phyloP scores from a whole-genome alignment of 495 filamentous ascomycete species.

The Extremus antarcticus region DNA sequence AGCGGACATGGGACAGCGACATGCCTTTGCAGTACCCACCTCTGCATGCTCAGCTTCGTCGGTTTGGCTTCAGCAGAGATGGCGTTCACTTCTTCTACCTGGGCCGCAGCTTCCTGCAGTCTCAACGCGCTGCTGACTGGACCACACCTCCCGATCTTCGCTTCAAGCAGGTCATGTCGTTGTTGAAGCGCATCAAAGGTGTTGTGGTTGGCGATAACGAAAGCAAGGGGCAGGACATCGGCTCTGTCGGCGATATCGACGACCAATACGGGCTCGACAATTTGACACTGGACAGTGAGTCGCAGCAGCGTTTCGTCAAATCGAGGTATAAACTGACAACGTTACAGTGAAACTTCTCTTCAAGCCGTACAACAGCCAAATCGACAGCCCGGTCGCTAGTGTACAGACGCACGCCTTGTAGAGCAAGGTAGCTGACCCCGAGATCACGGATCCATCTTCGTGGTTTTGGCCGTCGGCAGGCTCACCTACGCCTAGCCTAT shows the following conservation, averaged over 20 bases:
- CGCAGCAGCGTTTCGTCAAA: neutral
- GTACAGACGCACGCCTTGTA: neutral
- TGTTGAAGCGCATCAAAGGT: slow-evolving; percentile 46
- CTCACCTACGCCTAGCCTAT: neutral
- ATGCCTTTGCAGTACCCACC: slow-evolving; percentile 52
- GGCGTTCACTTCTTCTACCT: slow-evolving; percentile 58
- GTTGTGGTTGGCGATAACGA: slow-evolving; percentile 44
- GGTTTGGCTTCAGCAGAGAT: slow-evolving; percentile 54
- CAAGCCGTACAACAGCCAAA: slow-evolving; percentile 18
- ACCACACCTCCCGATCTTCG: slow-evolving; percentile 43
- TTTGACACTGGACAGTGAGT: slow-evolving; percentile 45
- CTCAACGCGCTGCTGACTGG: slow-evolving; percentile 35
- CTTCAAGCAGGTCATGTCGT: slow-evolving; percentile 45
- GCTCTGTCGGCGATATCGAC: slow-evolving; percentile 49
- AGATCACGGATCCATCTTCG: neutral
- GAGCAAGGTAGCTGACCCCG: neutral
- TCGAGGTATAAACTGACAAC: neutral
- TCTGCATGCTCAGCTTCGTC: slow-evolving; percentile 30
- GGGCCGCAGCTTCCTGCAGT: slow-evolving; percentile 41
- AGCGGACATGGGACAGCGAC: slow-evolving; percentile 52
- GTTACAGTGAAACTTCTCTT: slow-evolving; percentile 48
- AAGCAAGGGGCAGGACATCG: slow-evolving; percentile 43
- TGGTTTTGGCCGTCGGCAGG: neutral
- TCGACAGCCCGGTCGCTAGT: slow-evolving; percentile 15
- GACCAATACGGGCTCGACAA: slow-evolving; percentile 47